A percentile compares a stretch with the other conserved stretches of the same genome.
These are phyloP conservation scores for Coemansia sp. DNA, from an alignment of 192 early-diverging fungal genomes.

Conservation along the genomic window DNA sequence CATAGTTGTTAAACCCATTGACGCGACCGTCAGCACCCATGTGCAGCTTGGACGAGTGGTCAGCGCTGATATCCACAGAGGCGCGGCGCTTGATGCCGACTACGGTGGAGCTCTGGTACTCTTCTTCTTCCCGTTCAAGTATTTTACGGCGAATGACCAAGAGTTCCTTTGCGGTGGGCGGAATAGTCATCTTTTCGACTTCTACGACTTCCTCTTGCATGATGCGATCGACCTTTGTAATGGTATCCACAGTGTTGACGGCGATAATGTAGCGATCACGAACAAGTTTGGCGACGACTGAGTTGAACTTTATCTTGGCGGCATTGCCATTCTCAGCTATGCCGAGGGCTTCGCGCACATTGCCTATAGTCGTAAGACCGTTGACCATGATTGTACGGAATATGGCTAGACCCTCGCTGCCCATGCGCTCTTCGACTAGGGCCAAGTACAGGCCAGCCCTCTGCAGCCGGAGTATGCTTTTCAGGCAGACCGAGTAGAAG, in stretches of 20 bases:
- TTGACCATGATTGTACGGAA: slow-evolving; percentile 56
- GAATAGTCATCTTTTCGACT: slow-evolving; percentile 58
- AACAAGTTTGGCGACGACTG: slow-evolving; percentile 56
- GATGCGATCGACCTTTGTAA: slow-evolving; percentile 63
- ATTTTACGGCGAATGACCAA: slow-evolving; percentile 55
- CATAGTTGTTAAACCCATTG: not conserved
- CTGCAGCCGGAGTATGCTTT: slow-evolving; percentile 63
- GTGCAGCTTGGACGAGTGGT: slow-evolving; percentile 16
- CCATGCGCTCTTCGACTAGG: slow-evolving; percentile 60
- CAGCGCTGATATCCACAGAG: slow-evolving; percentile 7
- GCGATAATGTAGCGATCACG: slow-evolving; percentile 65
- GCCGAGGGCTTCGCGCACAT: slow-evolving; percentile 26
- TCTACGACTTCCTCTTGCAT: slow-evolving; percentile 65
- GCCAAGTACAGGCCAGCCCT: slow-evolving; percentile 62
- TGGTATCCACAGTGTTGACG: slow-evolving; percentile 61
- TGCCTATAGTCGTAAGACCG: slow-evolving; percentile 39
- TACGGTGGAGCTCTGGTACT: slow-evolving; percentile 47
- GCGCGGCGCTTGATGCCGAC: slow-evolving; percentile 59
- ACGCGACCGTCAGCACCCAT: slow-evolving; percentile 15
- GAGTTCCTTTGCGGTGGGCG: slow-evolving; percentile 68
- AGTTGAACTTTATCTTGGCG: slow-evolving; percentile 26
- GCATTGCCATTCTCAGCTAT: slow-evolving; percentile 18
- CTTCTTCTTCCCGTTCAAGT: slow-evolving; percentile 54
- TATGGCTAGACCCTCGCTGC: slow-evolving; percentile 59
- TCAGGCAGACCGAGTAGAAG: slow-evolving; percentile 68